Base-by-base conservation (phyloP, 2,329 filamentous ascomycete genomes). In the Fusarium pseudonygamai region DNA sequence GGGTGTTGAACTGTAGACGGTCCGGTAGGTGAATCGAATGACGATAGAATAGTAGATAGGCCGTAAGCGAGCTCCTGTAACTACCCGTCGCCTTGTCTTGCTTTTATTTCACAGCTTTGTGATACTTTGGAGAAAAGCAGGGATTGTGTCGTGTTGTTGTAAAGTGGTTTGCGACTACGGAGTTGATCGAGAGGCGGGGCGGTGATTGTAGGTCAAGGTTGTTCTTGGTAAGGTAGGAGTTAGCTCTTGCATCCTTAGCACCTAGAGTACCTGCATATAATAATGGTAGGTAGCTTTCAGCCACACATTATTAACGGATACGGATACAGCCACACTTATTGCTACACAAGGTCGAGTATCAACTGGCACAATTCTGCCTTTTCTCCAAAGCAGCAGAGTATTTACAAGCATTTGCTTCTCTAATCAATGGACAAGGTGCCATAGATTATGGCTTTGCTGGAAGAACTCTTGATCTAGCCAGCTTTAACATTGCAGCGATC, bases 181-280 rank as follows among this genome's bases (percentile, higher is more conserved):
- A 42, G 42, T 42, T 58, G 30, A 30, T 47, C 26, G n/a, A 56
- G 67, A 64, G 62, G 71, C 67, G 71, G 71, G 71, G 71, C 39
- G 71, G 56, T 46, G 34, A 62, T 61, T 49, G 28, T 57, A 70
- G 57, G 64, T 58, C 40, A 56, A 56, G 67, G 58, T 57, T 63
- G 66, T 43, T 67, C 18, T 39, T 39, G 34, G 50, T 28, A 39
- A 39, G 16, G 30, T 52, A 24, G n/a, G 30, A 34, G 16, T 34
- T 46, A 73, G 67, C 71, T 74, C 22, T 64, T 39, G 42, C 50
- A 26, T 32, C 30, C 26, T 13, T 32, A 13, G 30, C 12, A 30
- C 10, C 14, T 49, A 49, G 49, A 36, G 60, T 66, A 58, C 65
- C 60, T 52, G 56, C 20, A 55, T 34, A n/a, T 52, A 22, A 20